phyloP scores from a whole-genome alignment of 2,329 filamentous ascomycete species.

The Hypocreales sp. region DNA sequence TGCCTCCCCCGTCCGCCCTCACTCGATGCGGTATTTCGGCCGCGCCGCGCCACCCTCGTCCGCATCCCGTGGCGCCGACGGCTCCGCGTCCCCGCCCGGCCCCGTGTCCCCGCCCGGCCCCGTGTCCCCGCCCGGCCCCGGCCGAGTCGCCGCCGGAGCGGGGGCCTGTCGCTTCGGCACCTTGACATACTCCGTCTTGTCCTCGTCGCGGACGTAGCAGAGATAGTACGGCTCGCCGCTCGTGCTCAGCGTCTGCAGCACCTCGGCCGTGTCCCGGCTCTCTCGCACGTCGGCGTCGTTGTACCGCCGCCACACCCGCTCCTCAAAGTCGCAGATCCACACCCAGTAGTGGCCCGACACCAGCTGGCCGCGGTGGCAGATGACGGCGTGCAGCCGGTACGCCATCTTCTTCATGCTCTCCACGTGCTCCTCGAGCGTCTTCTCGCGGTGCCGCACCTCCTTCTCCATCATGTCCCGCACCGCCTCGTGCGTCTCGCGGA shows the following conservation, averaged over 20 bases:
- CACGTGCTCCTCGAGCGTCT: slow-evolving; percentile 11
- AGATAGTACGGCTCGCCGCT: slow-evolving; percentile 71
- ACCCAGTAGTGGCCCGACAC: slow-evolving; percentile 89
- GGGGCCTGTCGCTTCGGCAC: slow-evolving; percentile 23
- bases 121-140: too few relatives aligned
- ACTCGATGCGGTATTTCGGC: slow-evolving; percentile 2
- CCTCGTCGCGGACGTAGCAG: slow-evolving; percentile 61
- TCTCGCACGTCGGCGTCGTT: slow-evolving; percentile 76
- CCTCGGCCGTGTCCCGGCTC: slow-evolving; percentile 45
- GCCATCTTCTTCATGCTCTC: slow-evolving; percentile 46
- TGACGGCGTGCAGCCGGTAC: slow-evolving; percentile 80
- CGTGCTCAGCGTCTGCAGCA: slow-evolving; percentile 51
- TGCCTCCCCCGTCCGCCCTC: too few relatives aligned
- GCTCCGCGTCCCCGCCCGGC: slow-evolving; percentile 2
- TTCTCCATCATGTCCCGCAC: slow-evolving; percentile 28
- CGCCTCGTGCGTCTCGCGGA: slow-evolving; percentile 10
- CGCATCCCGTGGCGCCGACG: background rate
- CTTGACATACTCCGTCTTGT: slow-evolving; percentile 37
- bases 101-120: too few relatives aligned
- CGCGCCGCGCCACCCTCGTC: background rate
- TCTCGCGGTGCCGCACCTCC: slow-evolving; percentile 19
- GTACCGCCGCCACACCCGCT: slow-evolving; percentile 77
- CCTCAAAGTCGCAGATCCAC: slow-evolving; percentile 81
- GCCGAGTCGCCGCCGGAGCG: too few relatives aligned
- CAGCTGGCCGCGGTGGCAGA: slow-evolving; percentile 69